A percentile compares a stretch with the other conserved stretches of the same genome.
phyloP scores from a whole-genome alignment of 352 stramenopile species.

The Blastocystis sp. region DNA sequence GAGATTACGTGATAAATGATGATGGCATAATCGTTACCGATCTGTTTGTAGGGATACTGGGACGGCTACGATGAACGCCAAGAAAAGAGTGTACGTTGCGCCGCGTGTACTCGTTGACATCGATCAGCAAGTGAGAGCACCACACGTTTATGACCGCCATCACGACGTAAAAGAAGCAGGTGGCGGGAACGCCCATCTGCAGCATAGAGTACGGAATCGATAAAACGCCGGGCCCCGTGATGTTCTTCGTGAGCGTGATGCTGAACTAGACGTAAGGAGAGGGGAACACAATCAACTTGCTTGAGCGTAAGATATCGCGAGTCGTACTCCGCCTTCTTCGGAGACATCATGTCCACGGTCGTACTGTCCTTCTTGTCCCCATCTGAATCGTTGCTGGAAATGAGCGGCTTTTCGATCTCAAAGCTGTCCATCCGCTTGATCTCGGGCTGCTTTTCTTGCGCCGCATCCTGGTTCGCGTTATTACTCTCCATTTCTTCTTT shows the following conservation, averaged over 20 bases:
- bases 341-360: not conserved
- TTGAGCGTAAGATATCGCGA: constrained; percentile 32
- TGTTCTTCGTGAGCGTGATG: constrained; percentile 69
- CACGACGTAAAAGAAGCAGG: constrained; percentile 41
- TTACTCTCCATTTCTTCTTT: constrained; percentile 34
- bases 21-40: constrained; percentile 64
- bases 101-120: constrained; percentile 53
- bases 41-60: constrained; percentile 47
- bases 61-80: constrained; percentile 9
- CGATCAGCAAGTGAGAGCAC: constrained; percentile 37
- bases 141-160: constrained; percentile 63
- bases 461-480: not conserved
- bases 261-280: constrained; percentile 22
- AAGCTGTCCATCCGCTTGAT: constrained; percentile 37
- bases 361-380: constrained; percentile 35
- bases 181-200: constrained; percentile 66
- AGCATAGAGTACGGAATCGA: constrained; percentile 65
- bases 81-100: constrained; percentile 8
- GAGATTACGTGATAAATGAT: constrained; percentile 61
- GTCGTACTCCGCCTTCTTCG: constrained; percentile 28
- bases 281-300: constrained; percentile 13
- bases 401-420: constrained; percentile 70
- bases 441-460: not conserved
- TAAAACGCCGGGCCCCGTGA: constrained; percentile 50
- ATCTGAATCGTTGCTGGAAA: constrained; percentile 55